A percentile compares a stretch with the other conserved stretches of the same genome.
These are phyloP conservation scores for Trichoderma asperelloides DNA, from an alignment of 495 filamentous ascomycete species.

Conservation along the genomic window DNA sequence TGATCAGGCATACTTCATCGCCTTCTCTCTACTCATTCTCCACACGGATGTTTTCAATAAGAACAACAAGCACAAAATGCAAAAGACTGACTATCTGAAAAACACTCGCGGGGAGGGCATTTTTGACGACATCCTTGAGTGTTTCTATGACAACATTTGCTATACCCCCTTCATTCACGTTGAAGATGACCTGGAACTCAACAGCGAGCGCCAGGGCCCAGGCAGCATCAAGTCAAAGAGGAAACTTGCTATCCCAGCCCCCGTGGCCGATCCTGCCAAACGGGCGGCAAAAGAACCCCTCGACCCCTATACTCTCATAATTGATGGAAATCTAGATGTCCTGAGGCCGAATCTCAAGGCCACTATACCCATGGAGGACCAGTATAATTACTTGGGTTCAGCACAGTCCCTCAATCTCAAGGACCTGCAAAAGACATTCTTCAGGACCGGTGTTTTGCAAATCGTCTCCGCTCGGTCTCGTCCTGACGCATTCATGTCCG, in stretches of 20 bases:
- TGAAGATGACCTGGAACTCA: conserved; percentile 81
- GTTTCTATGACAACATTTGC: conserved; percentile 96
- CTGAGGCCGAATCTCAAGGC: conserved; percentile 81
- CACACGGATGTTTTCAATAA: conserved; percentile 99
- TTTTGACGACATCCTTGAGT: conserved; percentile 83
- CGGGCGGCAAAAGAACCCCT: conserved; percentile 71
- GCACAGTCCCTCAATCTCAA: conserved; percentile 63
- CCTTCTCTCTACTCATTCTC: conserved; percentile 91
- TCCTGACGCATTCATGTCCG: conserved; percentile 88
- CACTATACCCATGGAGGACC: conserved; percentile 85
- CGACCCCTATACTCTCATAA: conserved; percentile 88
- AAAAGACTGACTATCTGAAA: conserved; percentile 89
- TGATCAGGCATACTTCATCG: conserved; percentile 96
- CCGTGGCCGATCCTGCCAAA: conserved; percentile 52
- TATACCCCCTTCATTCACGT: conserved; percentile 97
- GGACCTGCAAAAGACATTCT: conserved; percentile 76
- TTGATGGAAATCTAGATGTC: conserved; percentile 76
- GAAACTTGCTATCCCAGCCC: conserved; percentile 57
- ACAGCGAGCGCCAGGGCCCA: conserved; percentile 52
- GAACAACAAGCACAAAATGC: conserved; percentile 99
- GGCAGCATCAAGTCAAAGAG: conserved; percentile 57
- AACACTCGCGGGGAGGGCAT: conserved; percentile 86
- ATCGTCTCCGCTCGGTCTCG: conserved; percentile 88
- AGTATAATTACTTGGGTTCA: conserved; percentile 78
- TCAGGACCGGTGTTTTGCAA: conserved; percentile 81